Percentiles rank a stretch among this genome's conserved stretches.
phyloP scores from a whole-genome alignment of 306 rosid genomes.

The apple (Malus domestica) region DNA sequence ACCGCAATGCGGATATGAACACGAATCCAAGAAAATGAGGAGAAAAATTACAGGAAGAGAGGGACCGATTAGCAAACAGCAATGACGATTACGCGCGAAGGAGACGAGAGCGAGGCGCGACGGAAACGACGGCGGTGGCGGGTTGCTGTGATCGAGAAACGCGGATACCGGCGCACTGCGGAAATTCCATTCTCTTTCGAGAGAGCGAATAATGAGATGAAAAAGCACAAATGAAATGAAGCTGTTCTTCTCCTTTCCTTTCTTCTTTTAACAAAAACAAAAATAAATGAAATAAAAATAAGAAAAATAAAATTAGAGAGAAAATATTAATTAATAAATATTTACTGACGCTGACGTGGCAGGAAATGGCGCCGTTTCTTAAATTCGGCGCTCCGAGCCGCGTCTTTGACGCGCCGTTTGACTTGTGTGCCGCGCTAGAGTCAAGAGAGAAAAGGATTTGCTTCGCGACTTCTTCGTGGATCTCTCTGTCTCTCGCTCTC shows the following conservation, averaged over 20 bases:
- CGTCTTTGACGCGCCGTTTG: constrained; percentile 10
- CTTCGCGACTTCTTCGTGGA: neutral
- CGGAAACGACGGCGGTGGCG: neutral
- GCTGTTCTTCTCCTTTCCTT: constrained; percentile 18
- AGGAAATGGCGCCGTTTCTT: constrained; percentile 20
- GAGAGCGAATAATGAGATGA: constrained; percentile 1
- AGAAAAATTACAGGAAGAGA: constrained; percentile 27
- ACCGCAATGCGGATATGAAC: neutral
- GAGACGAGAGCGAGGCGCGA: constrained; percentile 3
- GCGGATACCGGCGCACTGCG: constrained; percentile 57
- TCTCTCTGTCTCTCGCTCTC: neutral
- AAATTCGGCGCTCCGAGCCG: constrained; percentile 38
- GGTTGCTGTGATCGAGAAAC: constrained; percentile 38
- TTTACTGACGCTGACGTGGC: constrained; percentile 29
- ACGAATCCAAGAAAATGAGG: neutral
- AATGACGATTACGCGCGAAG: constrained; percentile 31
- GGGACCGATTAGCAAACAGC: constrained; percentile 8
- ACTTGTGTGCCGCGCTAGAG: constrained; percentile 6
- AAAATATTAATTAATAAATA: neutral
- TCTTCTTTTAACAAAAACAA: neutral
- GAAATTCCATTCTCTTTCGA: constrained; percentile 36
- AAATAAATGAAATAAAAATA: neutral
- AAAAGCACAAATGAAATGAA: constrained; percentile 2
- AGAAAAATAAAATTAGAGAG: neutral
- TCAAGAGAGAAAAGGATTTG: neutral